These are phyloP conservation scores for Alternaria triticina DNA, from an alignment of 2,329 filamentous ascomycete species.

Conservation along the genomic window DNA sequence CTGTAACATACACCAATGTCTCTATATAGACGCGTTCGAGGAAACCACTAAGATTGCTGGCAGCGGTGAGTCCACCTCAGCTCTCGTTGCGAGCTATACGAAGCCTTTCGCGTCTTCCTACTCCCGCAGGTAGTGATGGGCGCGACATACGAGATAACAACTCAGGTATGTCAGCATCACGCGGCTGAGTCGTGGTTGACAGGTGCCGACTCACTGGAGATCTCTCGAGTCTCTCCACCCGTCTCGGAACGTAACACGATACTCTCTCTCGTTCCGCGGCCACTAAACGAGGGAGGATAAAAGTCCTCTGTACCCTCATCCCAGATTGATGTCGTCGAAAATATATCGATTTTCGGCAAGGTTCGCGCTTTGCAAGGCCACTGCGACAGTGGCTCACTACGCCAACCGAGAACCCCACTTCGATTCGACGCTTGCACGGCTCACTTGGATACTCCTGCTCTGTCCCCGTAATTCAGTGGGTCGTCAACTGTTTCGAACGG, in stretches of 20 bases:
- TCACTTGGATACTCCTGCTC: neutral
- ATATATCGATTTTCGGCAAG: slow-evolving; percentile 19
- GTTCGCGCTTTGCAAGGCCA: slow-evolving; percentile 6
- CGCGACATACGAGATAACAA: slow-evolving; percentile 14
- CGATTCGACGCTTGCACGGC: neutral
- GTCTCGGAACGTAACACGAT: slow-evolving; percentile 8
- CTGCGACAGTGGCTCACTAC: slow-evolving; percentile 2
- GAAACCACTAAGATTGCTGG: slow-evolving; percentile 3
- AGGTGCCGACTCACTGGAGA: slow-evolving; percentile 15
- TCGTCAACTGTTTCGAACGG: slow-evolving; percentile 13
- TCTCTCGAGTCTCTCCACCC: slow-evolving; percentile 7
- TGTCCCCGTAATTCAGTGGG: neutral
- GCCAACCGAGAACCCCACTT: slow-evolving; percentile 3
- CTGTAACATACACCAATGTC: slow-evolving; percentile 11
- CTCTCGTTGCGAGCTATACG: slow-evolving; percentile 19
- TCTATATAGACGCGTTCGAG: slow-evolving; percentile 14
- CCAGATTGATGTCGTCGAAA: slow-evolving; percentile 7
- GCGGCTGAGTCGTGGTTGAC: slow-evolving; percentile 33
- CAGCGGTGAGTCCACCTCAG: slow-evolving; percentile 16
- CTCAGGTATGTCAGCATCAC: slow-evolving; percentile 26
- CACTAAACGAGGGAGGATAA: slow-evolving; percentile 2
- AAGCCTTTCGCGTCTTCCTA: slow-evolving; percentile 15
- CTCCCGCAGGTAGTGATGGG: slow-evolving; percentile 21
- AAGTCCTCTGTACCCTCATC: slow-evolving; percentile 12
- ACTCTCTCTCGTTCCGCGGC: neutral